phyloP scores from a whole-genome alignment of 495 filamentous ascomycete genomes.

The Tuber magnatum region DNA sequence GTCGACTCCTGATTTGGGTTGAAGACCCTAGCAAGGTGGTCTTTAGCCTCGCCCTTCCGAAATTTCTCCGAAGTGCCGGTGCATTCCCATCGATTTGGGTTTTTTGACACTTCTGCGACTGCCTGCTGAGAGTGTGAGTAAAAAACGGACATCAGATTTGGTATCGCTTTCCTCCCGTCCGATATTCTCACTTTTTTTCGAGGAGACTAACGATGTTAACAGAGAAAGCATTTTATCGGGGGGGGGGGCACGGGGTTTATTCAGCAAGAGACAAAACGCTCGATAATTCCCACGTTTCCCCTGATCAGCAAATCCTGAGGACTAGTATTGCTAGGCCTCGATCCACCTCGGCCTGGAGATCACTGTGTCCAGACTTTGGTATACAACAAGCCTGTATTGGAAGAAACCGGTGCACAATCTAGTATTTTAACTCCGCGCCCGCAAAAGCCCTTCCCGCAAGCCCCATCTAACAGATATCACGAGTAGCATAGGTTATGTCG shows the following conservation, averaged over 20 bases:
- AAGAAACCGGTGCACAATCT: not conserved
- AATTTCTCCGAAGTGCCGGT: not conserved
- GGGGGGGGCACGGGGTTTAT: not conserved
- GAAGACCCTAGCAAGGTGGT: not conserved
- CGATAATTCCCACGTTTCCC: not conserved
- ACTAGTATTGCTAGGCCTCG: not conserved
- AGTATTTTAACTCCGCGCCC: not conserved
- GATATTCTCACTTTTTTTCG: not conserved
- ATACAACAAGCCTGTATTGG: not conserved
- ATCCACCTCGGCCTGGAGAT: not conserved
- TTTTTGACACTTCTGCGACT: not conserved
- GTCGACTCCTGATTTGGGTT: not conserved
- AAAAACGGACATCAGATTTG: not conserved
- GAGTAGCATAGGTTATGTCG: slow-evolving; percentile 3
- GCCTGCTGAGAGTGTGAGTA: not conserved
- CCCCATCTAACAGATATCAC: slow-evolving; percentile 1
- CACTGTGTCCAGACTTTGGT: not conserved
- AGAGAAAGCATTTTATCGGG: not conserved
- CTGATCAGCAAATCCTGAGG: not conserved
- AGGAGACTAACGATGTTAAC: not conserved
- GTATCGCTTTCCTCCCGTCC: not conserved
- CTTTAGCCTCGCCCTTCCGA: not conserved
- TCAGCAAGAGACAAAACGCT: not conserved
- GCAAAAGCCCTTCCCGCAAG: not conserved
- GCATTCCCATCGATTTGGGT: not conserved